phyloP scores from a whole-genome alignment of 306 rosid genomes.

The Acacia confusa region DNA sequence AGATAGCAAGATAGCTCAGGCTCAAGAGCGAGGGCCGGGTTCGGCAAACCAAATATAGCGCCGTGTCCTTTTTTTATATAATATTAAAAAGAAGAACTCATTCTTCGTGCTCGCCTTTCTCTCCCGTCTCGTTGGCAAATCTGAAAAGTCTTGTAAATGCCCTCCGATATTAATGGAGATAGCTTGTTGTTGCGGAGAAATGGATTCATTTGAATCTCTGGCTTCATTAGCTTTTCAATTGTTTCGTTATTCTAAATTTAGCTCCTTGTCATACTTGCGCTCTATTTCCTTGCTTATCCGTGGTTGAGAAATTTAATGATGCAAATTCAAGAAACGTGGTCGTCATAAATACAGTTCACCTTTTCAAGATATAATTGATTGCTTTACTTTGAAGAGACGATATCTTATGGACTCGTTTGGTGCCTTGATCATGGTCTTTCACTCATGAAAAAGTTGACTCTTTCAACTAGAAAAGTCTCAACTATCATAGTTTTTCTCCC shows the following conservation, averaged over 20 bases:
- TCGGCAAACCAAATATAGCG: background rate
- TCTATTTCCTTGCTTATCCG: background rate
- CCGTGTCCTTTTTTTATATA: background rate
- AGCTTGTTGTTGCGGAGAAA: background rate
- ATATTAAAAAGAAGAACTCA: background rate
- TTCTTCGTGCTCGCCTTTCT: background rate
- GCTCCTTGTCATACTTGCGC: background rate
- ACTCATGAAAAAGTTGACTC: conserved; percentile 1
- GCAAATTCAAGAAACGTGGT: background rate
- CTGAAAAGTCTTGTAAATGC: background rate
- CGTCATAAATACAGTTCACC: background rate
- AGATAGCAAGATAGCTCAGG: background rate
- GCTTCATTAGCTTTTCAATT: background rate
- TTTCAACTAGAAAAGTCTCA: background rate
- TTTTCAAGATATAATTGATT: background rate
- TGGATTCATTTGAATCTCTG: background rate
- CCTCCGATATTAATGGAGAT: background rate
- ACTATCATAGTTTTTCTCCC: background rate
- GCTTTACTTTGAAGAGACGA: conserved; percentile 16
- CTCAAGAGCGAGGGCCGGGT: background rate
- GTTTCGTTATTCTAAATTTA: background rate
- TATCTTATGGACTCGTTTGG: background rate
- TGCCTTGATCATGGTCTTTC: background rate
- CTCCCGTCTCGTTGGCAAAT: background rate
- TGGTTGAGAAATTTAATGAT: background rate